Evolutionary conservation across 2,329 filamentous ascomycete genomes (phyloP).

Genomic region (Aspergillus texensis): DNA sequence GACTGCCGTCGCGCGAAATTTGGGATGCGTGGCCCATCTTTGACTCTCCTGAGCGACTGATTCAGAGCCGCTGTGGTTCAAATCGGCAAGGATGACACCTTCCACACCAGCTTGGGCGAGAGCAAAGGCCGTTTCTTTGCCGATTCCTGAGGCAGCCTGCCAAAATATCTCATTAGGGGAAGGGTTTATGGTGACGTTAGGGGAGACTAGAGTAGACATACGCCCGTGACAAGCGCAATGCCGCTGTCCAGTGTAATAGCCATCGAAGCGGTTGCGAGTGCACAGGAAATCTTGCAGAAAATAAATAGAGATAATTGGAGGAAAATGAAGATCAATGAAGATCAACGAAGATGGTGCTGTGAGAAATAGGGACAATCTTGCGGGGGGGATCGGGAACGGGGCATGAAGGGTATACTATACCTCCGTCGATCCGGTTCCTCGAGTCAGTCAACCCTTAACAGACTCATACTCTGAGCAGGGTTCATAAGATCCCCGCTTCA

Average conservation of each 20-base stretch:
- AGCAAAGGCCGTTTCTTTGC: slow-evolving; percentile 1
- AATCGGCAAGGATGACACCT: slow-evolving; percentile 2
- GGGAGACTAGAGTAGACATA: background rate
- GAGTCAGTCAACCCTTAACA: no score
- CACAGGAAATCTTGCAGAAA: rapidly evolving
- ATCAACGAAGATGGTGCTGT: no score
- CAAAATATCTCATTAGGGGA: background rate
- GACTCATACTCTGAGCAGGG: no score
- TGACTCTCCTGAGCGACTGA: background rate
- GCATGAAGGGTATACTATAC: no score
- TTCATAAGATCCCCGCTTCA: no score
- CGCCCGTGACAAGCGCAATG: slow-evolving; percentile 9
- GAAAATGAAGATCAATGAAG: no score
- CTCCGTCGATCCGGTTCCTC: no score
- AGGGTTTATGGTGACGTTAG: background rate
- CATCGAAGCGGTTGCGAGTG: background rate
- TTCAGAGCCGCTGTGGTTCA: background rate
- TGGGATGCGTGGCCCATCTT: background rate
- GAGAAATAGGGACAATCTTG: no score
- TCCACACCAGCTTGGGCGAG: slow-evolving; percentile 8
- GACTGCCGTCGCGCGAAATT: background rate
- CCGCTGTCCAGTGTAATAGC: background rate
- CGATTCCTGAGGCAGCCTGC: slow-evolving; percentile 9
- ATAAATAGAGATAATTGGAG: no score
- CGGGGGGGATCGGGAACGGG: no score